These are phyloP conservation scores for Zasmidium citrigriseum DNA, from an alignment of 2,329 filamentous ascomycete genomes.

Conservation along the genomic window DNA sequence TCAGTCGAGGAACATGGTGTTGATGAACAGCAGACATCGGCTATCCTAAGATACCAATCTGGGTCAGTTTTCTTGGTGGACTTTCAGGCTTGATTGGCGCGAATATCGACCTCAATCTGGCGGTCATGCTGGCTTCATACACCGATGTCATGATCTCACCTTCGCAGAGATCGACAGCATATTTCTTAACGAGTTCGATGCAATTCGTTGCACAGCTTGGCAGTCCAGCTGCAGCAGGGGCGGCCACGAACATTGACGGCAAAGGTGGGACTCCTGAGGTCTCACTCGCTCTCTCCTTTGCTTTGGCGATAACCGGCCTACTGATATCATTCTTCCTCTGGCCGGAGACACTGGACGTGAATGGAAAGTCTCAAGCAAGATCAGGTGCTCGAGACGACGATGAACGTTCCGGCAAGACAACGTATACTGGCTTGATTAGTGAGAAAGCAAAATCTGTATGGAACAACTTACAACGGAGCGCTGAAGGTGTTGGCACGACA, in stretches of 20 bases:
- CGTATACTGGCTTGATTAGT: background rate
- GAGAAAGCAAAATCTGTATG: conserved; percentile 2
- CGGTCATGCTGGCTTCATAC: conserved; percentile 8
- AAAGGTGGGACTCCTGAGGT: conserved; percentile 7
- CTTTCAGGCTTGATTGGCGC: conserved; percentile 10
- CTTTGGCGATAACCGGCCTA: conserved; percentile 3
- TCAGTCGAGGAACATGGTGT: background rate
- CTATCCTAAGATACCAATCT: conserved; percentile 7
- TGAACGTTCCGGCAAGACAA: too few species aligned
- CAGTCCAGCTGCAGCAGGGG: conserved; percentile 5
- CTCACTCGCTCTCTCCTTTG: conserved; percentile 5
- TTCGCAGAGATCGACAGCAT: conserved; percentile 4
- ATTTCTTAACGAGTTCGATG: conserved; percentile 12
- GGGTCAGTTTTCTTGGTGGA: conserved; percentile 9
- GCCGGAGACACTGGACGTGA: conserved; percentile 7
- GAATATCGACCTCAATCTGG: conserved; percentile 11
- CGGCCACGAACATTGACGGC: conserved; percentile 9
- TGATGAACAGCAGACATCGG: conserved; percentile 3
- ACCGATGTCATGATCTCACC: conserved; percentile 6
- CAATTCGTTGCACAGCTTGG: conserved; percentile 10
- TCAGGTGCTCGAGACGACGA: background rate
- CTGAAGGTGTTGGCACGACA: background rate
- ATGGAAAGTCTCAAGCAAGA: background rate
- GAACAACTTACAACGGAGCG: conserved; percentile 3
- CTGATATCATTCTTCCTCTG: conserved; percentile 3